Evolutionary conservation across 1,284 basidiomycete genomes (phyloP).

Genomic region (Heliocybe sulcata): DNA sequence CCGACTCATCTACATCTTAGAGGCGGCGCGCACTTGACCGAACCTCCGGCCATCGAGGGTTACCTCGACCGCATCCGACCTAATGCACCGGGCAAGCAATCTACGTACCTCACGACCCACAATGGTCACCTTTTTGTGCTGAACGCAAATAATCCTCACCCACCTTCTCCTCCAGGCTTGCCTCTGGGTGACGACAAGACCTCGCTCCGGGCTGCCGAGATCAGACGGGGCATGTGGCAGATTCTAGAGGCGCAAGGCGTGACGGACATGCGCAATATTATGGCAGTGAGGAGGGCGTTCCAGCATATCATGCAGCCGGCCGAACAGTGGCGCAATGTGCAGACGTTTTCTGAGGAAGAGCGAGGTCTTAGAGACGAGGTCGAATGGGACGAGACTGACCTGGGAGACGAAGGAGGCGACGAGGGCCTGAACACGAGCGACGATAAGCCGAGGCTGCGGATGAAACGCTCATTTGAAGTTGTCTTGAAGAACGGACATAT

Average conservation of each 20-base stretch:
- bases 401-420: constrained; percentile 63
- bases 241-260: constrained; percentile 60
- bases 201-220: constrained; percentile 42
- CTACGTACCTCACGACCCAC: constrained; percentile 68
- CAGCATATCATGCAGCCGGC: constrained; percentile 31
- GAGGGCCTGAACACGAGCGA: constrained; percentile 34
- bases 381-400: constrained; percentile 38
- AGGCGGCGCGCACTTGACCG: constrained; percentile 48
- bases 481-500: constrained; percentile 62
- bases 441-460: constrained; percentile 43
- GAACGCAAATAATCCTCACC: constrained; percentile 44
- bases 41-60: constrained; percentile 76
- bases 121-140: constrained; percentile 68
- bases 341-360: constrained; percentile 22
- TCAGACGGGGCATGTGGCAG: constrained; percentile 58
- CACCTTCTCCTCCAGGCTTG: constrained; percentile 62
- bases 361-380: constrained; percentile 29
- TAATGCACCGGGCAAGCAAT: constrained; percentile 50
- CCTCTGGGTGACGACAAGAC: constrained; percentile 24
- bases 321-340: constrained; percentile 24
- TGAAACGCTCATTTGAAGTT: constrained; percentile 73
- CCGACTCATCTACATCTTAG: constrained; percentile 46
- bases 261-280: constrained; percentile 61
- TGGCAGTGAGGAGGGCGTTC: constrained; percentile 57
- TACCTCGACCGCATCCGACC: constrained; percentile 69